phyloP scores from a whole-genome alignment of 768 basidiomycete genomes.

The Tricholoma flavovirens region DNA sequence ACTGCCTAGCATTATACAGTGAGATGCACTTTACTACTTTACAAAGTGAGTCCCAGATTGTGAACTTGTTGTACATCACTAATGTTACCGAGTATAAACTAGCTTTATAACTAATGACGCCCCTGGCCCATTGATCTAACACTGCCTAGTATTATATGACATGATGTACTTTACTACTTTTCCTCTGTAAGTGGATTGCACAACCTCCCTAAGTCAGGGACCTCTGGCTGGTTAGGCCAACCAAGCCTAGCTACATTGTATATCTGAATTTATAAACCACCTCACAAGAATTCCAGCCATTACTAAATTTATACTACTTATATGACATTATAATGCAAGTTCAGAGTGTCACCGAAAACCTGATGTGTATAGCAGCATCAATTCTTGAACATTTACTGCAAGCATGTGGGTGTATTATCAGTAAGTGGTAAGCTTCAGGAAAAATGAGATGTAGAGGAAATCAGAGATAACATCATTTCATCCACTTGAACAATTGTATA shows the following conservation, averaged over 20 bases:
- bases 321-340: too few species aligned
- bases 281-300: neutral
- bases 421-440: too few species aligned
- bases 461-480: too few species aligned
- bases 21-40: neutral
- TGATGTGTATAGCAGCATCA: too few species aligned
- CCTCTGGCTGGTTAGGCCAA: neutral
- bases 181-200: neutral
- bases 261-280: neutral
- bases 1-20: neutral
- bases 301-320: conserved; percentile 3
- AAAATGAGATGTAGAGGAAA: too few species aligned
- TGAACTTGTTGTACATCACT: neutral
- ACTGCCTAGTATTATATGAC: neutral
- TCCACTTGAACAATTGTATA: too few species aligned
- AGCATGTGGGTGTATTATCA: too few species aligned
- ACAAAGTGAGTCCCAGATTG: neutral
- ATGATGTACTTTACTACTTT: neutral
- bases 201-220: neutral
- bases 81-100: neutral
- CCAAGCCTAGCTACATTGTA: neutral
- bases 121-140: neutral
- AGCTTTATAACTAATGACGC: too few species aligned
- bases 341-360: too few species aligned
- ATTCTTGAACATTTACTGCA: too few species aligned